phyloP scores from a whole-genome alignment of 1,284 basidiomycete genomes.

The Pisolithus thermaeus region DNA sequence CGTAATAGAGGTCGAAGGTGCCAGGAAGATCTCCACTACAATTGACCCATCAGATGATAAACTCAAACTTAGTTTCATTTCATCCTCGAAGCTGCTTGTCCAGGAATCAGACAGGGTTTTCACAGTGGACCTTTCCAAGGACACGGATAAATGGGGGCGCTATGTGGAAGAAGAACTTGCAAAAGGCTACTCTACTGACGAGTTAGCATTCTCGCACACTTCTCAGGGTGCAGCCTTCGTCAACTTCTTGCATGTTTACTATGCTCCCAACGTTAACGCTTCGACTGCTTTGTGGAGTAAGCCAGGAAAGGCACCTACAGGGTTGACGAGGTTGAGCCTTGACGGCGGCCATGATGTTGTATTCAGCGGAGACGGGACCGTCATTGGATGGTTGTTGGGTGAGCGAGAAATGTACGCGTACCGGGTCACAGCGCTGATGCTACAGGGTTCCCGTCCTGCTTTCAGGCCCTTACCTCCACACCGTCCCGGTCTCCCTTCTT shows the following conservation, averaged over 20 bases:
- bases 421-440: background rate
- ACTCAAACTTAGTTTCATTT: conserved; percentile 48
- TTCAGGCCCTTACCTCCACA: conserved; percentile 61
- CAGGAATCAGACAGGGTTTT: conserved; percentile 50
- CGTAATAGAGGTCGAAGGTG: conserved; percentile 33
- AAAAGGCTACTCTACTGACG: conserved; percentile 48
- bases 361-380: conserved; percentile 56
- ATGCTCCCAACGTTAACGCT: conserved; percentile 36
- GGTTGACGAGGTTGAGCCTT: conserved; percentile 53
- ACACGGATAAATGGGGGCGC: conserved; percentile 42
- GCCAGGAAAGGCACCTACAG: conserved; percentile 57
- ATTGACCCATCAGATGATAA: conserved; percentile 32
- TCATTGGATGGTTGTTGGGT: conserved; percentile 69
- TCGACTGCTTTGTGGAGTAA: conserved; percentile 57
- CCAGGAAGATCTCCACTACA: conserved; percentile 41
- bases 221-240: conserved; percentile 50
- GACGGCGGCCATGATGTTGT: conserved; percentile 68
- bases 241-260: conserved; percentile 61
- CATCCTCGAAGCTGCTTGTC: conserved; percentile 45
- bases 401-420: conserved; percentile 8
- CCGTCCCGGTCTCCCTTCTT: conserved; percentile 49
- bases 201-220: conserved; percentile 41
- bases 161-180: conserved; percentile 46
- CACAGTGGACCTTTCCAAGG: conserved; percentile 46
- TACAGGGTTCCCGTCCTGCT: background rate